Percentiles rank a stretch among this genome's conserved stretches.
Evolutionary conservation across 163 green algal species (phyloP).

Genomic region (Prototheca wickerhamii): DNA sequence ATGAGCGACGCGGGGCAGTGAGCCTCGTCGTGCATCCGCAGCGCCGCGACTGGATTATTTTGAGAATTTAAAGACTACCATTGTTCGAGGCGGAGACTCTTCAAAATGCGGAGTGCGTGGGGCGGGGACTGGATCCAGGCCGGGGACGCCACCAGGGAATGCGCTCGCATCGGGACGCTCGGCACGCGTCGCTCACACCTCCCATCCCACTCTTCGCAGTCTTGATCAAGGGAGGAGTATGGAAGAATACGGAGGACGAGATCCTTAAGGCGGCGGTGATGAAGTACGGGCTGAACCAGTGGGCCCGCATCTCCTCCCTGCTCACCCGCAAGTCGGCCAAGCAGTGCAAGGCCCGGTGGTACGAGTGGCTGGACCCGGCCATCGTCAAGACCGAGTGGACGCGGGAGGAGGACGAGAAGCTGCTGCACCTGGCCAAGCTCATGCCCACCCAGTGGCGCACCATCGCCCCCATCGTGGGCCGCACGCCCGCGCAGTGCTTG

Average conservation of each 20-base stretch:
- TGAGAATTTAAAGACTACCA: not conserved
- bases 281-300: slow-evolving; percentile 97
- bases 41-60: too few relatives aligned
- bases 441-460: slow-evolving; percentile 99
- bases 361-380: slow-evolving; percentile 96
- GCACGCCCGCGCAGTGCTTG: slow-evolving; percentile 94
- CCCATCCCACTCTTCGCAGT: slow-evolving; percentile 13
- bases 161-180: not conserved
- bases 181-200: not conserved
- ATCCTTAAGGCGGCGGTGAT: slow-evolving; percentile 99
- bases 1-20: too few relatives aligned
- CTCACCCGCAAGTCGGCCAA: slow-evolving; percentile 97
- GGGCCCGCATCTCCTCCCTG: slow-evolving; percentile 92
- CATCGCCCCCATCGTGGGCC: slow-evolving; percentile 95
- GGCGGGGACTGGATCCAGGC: too few relatives aligned
- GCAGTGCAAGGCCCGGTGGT: slow-evolving; percentile 95
- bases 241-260: slow-evolving; percentile 83
- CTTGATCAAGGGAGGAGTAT: slow-evolving; percentile 33
- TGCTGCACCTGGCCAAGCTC: slow-evolving; percentile 98
- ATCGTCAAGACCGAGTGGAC: slow-evolving; percentile 99
- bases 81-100: not conserved
- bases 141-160: too few relatives aligned
- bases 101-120: not conserved
- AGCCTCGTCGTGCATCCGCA: too few relatives aligned
- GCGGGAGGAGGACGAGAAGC: slow-evolving; percentile 98